Evolutionary conservation across 108 stramenopile species (phyloP), one percentile per base, ranked within the genome.

Genomic region (Skeletonema marinoi): DNA sequence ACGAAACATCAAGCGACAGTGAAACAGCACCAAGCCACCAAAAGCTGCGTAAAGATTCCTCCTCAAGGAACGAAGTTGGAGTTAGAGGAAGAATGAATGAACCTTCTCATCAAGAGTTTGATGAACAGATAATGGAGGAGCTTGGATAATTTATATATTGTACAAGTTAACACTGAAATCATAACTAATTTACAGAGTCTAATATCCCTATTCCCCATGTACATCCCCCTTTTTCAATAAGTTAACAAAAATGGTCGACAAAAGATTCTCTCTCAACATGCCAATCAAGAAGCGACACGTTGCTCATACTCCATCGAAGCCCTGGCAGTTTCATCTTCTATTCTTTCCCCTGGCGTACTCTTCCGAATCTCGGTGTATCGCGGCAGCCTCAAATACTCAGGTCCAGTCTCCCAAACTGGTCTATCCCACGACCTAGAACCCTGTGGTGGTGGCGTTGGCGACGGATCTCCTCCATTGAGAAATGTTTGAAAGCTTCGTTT

Each of bases 341-440:
- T 56, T 56, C 54, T 56, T 56, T 56, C 21, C 21, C 25, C 25
- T 0, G 54, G 16, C 16, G 16, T n/a, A n/a, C 16, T 46, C 44
- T 46, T 56, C 1, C 9, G 54, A 56, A 82, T 54, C 66, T 68
- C 61, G 10, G 7, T 56, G 44, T 82, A 77, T 30, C 89, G 64
- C 7, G 89, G 89, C 61, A 90, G 65, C n/a, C 86, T 59, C 51
- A 90, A 70, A 36, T 82, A 77, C 17, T 75, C 75, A 11, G 86
- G 86, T 6, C 87, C 89, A 39, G 59, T 73, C 67, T 88, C 84
- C 89, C 89, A 90, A 3, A 74, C 75, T 36, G 71, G 70, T 33
- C 70, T 65, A 35, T 56, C 48, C 33, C 29, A 60, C 6, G 60
- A 41, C 48, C 39, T 30, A 51, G 12, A 25, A 9, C 6, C 33